These are phyloP conservation scores for Penicillium macrosclerotiorum DNA, from an alignment of 495 filamentous ascomycete genomes.

Conservation along the genomic window DNA sequence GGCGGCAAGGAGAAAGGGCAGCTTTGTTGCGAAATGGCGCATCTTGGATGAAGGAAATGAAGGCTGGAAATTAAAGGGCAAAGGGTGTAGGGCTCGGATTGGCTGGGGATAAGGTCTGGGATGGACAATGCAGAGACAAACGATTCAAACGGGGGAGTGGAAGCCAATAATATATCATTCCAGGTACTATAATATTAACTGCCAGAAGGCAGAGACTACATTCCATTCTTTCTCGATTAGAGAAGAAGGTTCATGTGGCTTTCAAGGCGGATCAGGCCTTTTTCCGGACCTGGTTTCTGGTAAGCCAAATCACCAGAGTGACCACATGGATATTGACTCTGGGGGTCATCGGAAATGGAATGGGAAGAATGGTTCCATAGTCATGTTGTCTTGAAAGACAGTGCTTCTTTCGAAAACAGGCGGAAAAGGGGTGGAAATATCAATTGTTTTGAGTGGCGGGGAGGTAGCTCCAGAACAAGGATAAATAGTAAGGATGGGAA, in stretches of 20 bases:
- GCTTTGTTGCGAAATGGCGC: not conserved
- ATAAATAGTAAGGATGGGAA: not conserved
- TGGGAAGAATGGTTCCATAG: not conserved
- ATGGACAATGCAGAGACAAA: no score
- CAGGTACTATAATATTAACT: not conserved
- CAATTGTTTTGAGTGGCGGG: not conserved
- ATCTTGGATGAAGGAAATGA: not conserved
- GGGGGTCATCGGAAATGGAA: not conserved
- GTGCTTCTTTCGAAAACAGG: not conserved
- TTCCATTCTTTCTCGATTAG: not conserved
- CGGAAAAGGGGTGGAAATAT: not conserved
- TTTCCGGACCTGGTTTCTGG: not conserved
- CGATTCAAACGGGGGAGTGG: not conserved
- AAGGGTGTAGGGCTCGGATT: no score
- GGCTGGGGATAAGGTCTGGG: no score
- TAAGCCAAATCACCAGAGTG: not conserved
- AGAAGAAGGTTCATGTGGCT: not conserved
- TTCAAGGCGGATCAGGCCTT: not conserved
- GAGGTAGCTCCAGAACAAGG: no score
- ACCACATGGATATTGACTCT: not conserved
- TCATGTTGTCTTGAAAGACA: not conserved
- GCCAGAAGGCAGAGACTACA: not conserved
- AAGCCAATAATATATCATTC: not conserved
- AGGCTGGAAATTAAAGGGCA: not conserved
- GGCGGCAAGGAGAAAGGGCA: constrained; percentile 3